Evolutionary conservation across 352 stramenopile genomes (phyloP).

Genomic region (Elongisporangium anandrum): DNA sequence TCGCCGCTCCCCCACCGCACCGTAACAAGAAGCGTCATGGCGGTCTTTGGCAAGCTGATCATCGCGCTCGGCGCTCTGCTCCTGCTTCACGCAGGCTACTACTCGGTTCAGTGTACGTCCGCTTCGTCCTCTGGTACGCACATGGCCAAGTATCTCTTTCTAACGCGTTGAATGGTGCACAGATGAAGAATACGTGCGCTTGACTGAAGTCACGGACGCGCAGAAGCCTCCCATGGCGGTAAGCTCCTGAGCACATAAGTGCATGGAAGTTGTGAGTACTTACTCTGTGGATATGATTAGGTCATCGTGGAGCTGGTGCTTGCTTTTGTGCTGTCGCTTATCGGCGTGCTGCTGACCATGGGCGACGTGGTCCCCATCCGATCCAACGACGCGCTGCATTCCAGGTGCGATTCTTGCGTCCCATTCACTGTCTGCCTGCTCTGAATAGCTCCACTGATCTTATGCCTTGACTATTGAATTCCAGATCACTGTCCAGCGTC

Average conservation of each 20-base stretch:
- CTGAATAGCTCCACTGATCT: background rate
- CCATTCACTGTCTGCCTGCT: background rate
- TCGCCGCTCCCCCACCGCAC: background rate
- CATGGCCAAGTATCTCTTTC: conserved; percentile 4
- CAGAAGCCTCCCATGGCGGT: conserved; percentile 65
- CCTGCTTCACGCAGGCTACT: conserved; percentile 76
- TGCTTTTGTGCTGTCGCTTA: conserved; percentile 61
- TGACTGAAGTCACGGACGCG: conserved; percentile 67
- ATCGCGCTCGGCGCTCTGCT: conserved; percentile 61
- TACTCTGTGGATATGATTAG: conserved; percentile 13
- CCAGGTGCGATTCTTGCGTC: conserved; percentile 24
- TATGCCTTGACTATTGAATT: background rate
- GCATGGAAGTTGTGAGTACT: background rate
- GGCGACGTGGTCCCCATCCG: conserved; percentile 73
- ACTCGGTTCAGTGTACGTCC: conserved; percentile 72
- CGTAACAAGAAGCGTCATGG: conserved; percentile 19
- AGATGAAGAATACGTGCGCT: conserved; percentile 77
- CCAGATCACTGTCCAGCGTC: conserved; percentile 58
- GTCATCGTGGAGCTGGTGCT: conserved; percentile 67
- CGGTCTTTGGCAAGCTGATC: conserved; percentile 62
- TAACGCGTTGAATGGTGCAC: background rate
- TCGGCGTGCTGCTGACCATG: conserved; percentile 62
- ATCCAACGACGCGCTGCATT: conserved; percentile 62
- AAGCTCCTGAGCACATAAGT: conserved; percentile 1
- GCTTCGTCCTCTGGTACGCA: background rate